A percentile compares a stretch with the other conserved stretches of the same genome.
These are phyloP conservation scores for Metarhizium anisopliae DNA, from an alignment of 2,329 filamentous ascomycete species.

Conservation along the genomic window DNA sequence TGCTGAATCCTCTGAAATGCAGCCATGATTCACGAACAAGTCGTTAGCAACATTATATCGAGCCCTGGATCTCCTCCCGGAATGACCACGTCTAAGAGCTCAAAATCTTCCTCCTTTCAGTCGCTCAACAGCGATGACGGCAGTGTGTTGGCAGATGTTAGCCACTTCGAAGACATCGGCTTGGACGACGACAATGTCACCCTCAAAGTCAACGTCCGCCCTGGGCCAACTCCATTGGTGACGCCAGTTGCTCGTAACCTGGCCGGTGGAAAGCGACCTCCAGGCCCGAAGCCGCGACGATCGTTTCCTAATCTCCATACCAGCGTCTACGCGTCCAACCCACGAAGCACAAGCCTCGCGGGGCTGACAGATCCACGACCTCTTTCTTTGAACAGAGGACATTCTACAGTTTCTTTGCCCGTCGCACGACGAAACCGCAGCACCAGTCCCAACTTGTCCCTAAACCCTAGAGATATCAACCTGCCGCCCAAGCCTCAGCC, in stretches of 20 bases:
- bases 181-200: constrained; percentile 56
- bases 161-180: constrained; percentile 89
- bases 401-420: constrained; percentile 29
- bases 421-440: constrained; percentile 35
- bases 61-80: constrained; percentile 38
- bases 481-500: constrained; percentile 18
- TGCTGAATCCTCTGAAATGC: constrained; percentile 15
- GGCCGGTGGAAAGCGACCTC: constrained; percentile 19
- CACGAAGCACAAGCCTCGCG: constrained; percentile 39
- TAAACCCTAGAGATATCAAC: constrained; percentile 34
- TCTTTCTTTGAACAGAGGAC: constrained; percentile 17
- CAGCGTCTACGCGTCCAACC: constrained; percentile 37
- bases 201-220: constrained; percentile 37
- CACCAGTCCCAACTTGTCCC: constrained; percentile 40
- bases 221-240: constrained; percentile 15
- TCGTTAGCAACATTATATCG: constrained; percentile 16
- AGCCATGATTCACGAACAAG: constrained; percentile 26
- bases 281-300: constrained; percentile 26
- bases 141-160: constrained; percentile 60
- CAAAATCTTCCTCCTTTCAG: constrained; percentile 81
- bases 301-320: constrained; percentile 36
- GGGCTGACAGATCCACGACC: constrained; percentile 27
- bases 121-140: constrained; percentile 71
- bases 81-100: constrained; percentile 76
- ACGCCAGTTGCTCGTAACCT: constrained; percentile 18